Evolutionary conservation across 1,284 basidiomycete genomes (phyloP).

Genomic region (Cronartium quercuum): DNA sequence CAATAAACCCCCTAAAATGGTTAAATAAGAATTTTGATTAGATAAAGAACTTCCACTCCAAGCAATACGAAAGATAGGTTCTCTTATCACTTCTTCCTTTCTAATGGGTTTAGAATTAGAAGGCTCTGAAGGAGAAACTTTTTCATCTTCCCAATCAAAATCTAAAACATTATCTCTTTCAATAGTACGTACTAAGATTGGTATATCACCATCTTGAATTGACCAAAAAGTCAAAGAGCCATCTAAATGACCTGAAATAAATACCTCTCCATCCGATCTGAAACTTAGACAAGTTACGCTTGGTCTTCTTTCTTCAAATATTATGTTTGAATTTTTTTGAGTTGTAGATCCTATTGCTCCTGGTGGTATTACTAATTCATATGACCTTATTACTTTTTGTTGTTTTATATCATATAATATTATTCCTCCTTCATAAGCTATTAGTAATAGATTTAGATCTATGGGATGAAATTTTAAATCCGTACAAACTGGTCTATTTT

Average conservation of each 20-base stretch:
- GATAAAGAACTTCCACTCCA: slow-evolving; percentile 58
- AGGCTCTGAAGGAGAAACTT: slow-evolving; percentile 49
- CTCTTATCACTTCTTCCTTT: slow-evolving; percentile 52
- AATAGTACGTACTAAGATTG: slow-evolving; percentile 70
- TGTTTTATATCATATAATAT: slow-evolving; percentile 67
- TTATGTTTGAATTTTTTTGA: slow-evolving; percentile 54
- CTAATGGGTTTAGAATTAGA: slow-evolving; percentile 39
- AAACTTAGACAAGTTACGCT: slow-evolving; percentile 67
- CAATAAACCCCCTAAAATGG: slow-evolving; percentile 69
- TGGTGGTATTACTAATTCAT: slow-evolving; percentile 63
- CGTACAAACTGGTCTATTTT: slow-evolving; percentile 56
- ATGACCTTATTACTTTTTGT: slow-evolving; percentile 58
- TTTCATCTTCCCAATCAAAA: slow-evolving; percentile 50
- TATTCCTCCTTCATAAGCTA: slow-evolving; percentile 76
- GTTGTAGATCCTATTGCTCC: slow-evolving; percentile 73
- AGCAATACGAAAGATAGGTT: slow-evolving; percentile 80
- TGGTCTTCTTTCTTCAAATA: slow-evolving; percentile 65
- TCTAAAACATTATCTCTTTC: slow-evolving; percentile 53
- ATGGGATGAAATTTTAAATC: slow-evolving; percentile 69
- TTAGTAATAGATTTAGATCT: slow-evolving; percentile 69
- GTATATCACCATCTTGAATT: slow-evolving; percentile 69
- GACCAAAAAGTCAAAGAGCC: slow-evolving; percentile 83
- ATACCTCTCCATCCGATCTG: slow-evolving; percentile 56
- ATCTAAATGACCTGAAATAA: slow-evolving; percentile 71
- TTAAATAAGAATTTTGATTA: slow-evolving; percentile 62